Percentiles rank a stretch among this genome's conserved stretches.
These are phyloP conservation scores for Microdochium trichocladiopsis DNA, from an alignment of 2,329 filamentous ascomycete species.

Conservation along the genomic window DNA sequence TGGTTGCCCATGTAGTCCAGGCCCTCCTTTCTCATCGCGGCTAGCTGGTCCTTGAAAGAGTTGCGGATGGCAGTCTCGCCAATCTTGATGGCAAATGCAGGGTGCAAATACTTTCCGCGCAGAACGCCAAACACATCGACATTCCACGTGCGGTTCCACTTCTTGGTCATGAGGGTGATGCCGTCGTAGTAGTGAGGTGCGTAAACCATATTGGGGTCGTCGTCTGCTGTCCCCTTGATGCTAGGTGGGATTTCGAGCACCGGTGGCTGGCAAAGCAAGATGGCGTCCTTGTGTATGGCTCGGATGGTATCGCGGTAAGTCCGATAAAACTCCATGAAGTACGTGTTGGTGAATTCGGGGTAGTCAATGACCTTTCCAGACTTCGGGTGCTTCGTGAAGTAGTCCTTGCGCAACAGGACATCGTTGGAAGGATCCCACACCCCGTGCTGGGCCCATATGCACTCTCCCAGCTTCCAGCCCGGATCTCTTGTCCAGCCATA, in stretches of 20 bases:
- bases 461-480: slow-evolving; percentile 88
- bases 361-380: slow-evolving; percentile 73
- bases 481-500: slow-evolving; percentile 89
- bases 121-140: slow-evolving; percentile 91
- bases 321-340: slow-evolving; percentile 83
- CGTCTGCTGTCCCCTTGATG: slow-evolving; percentile 81
- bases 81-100: slow-evolving; percentile 86
- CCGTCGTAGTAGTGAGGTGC: slow-evolving; percentile 96
- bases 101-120: slow-evolving; percentile 79
- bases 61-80: slow-evolving; percentile 93
- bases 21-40: slow-evolving; percentile 77
- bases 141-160: slow-evolving; percentile 97
- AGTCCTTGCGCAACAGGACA: slow-evolving; percentile 72
- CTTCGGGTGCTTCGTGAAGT: slow-evolving; percentile 73
- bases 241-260: slow-evolving; percentile 85
- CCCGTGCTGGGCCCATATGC: slow-evolving; percentile 93
- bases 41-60: slow-evolving; percentile 82
- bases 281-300: slow-evolving; percentile 67
- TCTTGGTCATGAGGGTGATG: slow-evolving; percentile 93
- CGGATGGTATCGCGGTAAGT: slow-evolving; percentile 70
- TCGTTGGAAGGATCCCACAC: slow-evolving; percentile 84
- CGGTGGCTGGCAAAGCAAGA: slow-evolving; percentile 87
- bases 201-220: slow-evolving; percentile 86
- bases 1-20: slow-evolving; percentile 82
- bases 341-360: slow-evolving; percentile 80